Percentiles rank a stretch among this genome's conserved stretches.
phyloP scores from a whole-genome alignment of 805 yeast genomes.

The Pichia kluyveri region DNA sequence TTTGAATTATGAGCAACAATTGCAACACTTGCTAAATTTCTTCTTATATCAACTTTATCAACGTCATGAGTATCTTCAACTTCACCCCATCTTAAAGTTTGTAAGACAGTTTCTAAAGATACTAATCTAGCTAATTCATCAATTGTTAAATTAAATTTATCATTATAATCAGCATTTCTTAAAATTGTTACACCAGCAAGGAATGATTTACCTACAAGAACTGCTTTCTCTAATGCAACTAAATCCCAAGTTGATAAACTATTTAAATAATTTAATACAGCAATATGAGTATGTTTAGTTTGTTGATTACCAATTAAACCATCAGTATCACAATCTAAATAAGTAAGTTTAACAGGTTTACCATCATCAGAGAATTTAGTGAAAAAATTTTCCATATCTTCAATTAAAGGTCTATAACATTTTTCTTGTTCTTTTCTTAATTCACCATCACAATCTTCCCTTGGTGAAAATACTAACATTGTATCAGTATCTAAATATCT shows the following conservation, averaged over 20 bases:
- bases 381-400: slow-evolving; percentile 53
- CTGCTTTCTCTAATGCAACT: slow-evolving; percentile 86
- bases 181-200: slow-evolving; percentile 69
- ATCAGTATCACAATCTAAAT: slow-evolving; percentile 71
- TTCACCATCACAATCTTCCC: slow-evolving; percentile 71
- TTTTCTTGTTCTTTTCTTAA: slow-evolving; percentile 75
- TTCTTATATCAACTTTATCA: slow-evolving; percentile 80
- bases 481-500: slow-evolving; percentile 94
- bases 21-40: slow-evolving; percentile 76
- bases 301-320: slow-evolving; percentile 82
- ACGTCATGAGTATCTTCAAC: slow-evolving; percentile 98
- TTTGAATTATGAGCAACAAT: slow-evolving; percentile 30
- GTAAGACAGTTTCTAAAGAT: slow-evolving; percentile 73
- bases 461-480: slow-evolving; percentile 75
- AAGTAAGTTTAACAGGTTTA: slow-evolving; percentile 34
- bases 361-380: slow-evolving; percentile 29
- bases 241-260: slow-evolving; percentile 64
- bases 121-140: slow-evolving; percentile 73
- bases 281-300: slow-evolving; percentile 43
- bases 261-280: slow-evolving; percentile 58
- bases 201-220: slow-evolving; percentile 77
- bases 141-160: slow-evolving; percentile 32
- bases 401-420: slow-evolving; percentile 65
- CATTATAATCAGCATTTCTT: slow-evolving; percentile 30
- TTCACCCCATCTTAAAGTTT: slow-evolving; percentile 93